phyloP scores from a whole-genome alignment of 2,329 filamentous ascomycete species.

The Penicillium sp. region DNA sequence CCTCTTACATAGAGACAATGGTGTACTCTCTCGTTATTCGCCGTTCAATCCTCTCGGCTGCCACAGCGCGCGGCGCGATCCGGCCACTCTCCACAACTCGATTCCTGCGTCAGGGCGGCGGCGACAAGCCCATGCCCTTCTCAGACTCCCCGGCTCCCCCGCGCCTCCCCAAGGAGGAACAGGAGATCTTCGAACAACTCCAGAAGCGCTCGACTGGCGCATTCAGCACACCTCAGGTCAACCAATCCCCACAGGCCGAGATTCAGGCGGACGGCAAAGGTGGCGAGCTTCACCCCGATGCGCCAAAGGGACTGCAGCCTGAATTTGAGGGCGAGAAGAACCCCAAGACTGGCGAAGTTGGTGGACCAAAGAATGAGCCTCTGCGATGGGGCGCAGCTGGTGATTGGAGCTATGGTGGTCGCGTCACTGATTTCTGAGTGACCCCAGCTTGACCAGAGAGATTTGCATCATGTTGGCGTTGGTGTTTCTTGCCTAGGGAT shows the following conservation, averaged over 20 bases:
- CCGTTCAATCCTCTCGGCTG: constrained; percentile 46
- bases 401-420: constrained; percentile 91
- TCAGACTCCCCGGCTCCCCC: constrained; percentile 66
- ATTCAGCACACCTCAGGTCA: constrained; percentile 65
- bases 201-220: constrained; percentile 73
- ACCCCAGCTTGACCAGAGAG: background rate
- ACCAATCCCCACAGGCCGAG: constrained; percentile 50
- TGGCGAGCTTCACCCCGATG: constrained; percentile 66
- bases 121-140: constrained; percentile 35
- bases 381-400: constrained; percentile 75
- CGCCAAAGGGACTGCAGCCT: constrained; percentile 73
- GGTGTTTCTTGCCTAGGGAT: constrained; percentile 6
- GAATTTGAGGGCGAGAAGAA: constrained; percentile 93
- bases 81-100: constrained; percentile 29
- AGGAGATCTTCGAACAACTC: constrained; percentile 85
- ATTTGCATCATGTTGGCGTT: constrained; percentile 26
- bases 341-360: constrained; percentile 90
- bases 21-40: constrained; percentile 17
- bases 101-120: constrained; percentile 19
- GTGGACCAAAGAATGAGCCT: constrained; percentile 96
- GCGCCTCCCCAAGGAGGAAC: constrained; percentile 80
- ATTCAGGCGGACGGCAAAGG: constrained; percentile 57
- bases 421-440: constrained; percentile 81
- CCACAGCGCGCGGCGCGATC: constrained; percentile 22
- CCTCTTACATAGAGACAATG: constrained; percentile 20